Conservation (phyloP, 2,329 filamentous ascomycete genomes). For the Calycina herbarum region DNA sequence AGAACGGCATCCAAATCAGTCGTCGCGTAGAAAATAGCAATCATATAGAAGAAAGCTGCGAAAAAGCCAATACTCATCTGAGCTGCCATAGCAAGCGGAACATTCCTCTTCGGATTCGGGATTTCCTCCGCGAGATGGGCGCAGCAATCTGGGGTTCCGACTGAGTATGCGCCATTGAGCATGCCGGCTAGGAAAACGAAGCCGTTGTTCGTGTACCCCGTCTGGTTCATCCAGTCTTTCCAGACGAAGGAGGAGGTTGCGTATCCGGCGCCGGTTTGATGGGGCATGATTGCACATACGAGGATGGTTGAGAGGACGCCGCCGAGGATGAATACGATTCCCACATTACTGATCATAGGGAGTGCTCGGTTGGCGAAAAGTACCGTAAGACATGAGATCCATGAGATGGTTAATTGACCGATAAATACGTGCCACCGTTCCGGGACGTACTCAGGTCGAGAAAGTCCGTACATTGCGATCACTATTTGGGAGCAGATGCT, state of each 20-base stretch:
- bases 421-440: slow-evolving; percentile 54
- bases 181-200: slow-evolving; percentile 61
- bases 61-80: slow-evolving; percentile 52
- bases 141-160: slow-evolving; percentile 66
- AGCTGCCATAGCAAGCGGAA: slow-evolving; percentile 54
- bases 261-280: slow-evolving; percentile 43
- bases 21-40: slow-evolving; percentile 59
- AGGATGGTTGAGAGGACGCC: slow-evolving; percentile 52
- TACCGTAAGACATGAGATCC: slow-evolving; percentile 46
- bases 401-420: slow-evolving; percentile 48
- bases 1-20: slow-evolving; percentile 54
- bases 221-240: slow-evolving; percentile 46
- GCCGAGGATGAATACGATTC: slow-evolving; percentile 51
- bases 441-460: slow-evolving; percentile 46
- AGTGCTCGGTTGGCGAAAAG: slow-evolving; percentile 56
- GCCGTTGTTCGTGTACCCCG: slow-evolving; percentile 49
- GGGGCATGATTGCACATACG: slow-evolving; percentile 53
- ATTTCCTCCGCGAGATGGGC: slow-evolving; percentile 68
- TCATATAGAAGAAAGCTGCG: slow-evolving; percentile 52
- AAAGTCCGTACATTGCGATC: slow-evolving; percentile 50
- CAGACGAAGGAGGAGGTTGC: slow-evolving; percentile 45
- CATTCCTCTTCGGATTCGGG: slow-evolving; percentile 49
- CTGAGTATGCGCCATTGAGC: slow-evolving; percentile 67
- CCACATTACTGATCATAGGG: slow-evolving; percentile 54
- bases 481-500: slow-evolving; percentile 46